phyloP scores from a whole-genome alignment of 2,329 filamentous ascomycete genomes.

The Madurella fahalii region DNA sequence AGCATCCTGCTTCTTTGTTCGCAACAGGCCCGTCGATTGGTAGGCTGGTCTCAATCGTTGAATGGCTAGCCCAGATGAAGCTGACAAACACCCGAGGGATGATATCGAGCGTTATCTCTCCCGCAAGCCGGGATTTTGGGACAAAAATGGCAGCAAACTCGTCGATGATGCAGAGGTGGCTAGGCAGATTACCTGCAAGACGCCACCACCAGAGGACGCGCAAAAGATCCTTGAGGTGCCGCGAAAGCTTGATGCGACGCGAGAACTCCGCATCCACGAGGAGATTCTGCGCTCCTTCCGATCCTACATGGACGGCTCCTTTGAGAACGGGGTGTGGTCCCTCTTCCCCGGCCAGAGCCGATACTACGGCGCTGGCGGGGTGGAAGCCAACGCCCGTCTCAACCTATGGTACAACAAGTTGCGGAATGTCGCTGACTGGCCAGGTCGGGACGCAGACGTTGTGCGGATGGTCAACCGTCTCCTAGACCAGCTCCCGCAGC shows the following conservation, averaged over 20 bases:
- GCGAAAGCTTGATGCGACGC: constrained; percentile 9
- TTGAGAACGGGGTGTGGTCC: constrained; percentile 24
- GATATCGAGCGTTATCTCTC: constrained; percentile 29
- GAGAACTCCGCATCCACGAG: constrained; percentile 18
- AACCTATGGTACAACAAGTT: constrained; percentile 23
- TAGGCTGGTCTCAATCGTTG: neutral
- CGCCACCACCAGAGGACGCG: constrained; percentile 21
- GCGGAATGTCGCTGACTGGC: constrained; percentile 19
- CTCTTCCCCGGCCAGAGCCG: constrained; percentile 6
- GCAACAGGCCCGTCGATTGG: constrained; percentile 28
- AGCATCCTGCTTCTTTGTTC: constrained; percentile 25
- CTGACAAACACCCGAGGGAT: constrained; percentile 4
- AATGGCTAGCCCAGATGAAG: too few relatives aligned
- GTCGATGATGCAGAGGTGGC: constrained; percentile 17
- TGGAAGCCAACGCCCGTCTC: constrained; percentile 16
- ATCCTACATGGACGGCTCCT: constrained; percentile 23
- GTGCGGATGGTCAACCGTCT: constrained; percentile 22
- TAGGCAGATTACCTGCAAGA: constrained; percentile 25
- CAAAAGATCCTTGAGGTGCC: constrained; percentile 1
- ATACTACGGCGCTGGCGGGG: constrained; percentile 15
- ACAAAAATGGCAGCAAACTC: constrained; percentile 14
- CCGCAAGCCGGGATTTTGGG: constrained; percentile 24
- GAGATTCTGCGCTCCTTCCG: constrained; percentile 23
- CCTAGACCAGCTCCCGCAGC: constrained; percentile 25
- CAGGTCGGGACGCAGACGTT: constrained; percentile 17